Evolutionary conservation across 768 basidiomycete species (phyloP).

Genomic region (Termitomyces sp.): DNA sequence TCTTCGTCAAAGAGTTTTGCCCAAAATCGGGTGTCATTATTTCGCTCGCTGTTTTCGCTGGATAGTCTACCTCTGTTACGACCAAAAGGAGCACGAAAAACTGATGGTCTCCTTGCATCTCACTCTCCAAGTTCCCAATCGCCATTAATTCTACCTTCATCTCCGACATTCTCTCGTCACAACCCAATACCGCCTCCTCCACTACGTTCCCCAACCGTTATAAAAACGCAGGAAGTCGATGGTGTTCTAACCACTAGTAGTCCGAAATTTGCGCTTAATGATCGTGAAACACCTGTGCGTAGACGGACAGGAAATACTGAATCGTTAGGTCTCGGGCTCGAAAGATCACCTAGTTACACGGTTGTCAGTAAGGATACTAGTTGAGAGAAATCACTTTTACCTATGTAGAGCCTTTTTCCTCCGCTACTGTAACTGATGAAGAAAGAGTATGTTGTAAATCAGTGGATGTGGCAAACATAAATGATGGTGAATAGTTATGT

Average conservation of each 20-base stretch:
- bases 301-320: conserved; percentile 17
- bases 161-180: conserved; percentile 20
- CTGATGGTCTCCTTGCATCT: conserved; percentile 70
- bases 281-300: conserved; percentile 22
- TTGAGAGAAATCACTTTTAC: neutral
- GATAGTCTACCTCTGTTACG: conserved; percentile 37
- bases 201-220: conserved; percentile 33
- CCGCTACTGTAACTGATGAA: neutral
- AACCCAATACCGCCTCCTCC: conserved; percentile 19
- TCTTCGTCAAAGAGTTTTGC: conserved; percentile 20
- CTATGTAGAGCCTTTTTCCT: neutral
- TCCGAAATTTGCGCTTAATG: conserved; percentile 32
- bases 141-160: conserved; percentile 26
- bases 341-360: conserved; percentile 20
- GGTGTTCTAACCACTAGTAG: conserved; percentile 20
- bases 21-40: conserved; percentile 48
- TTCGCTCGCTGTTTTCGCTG: conserved; percentile 58
- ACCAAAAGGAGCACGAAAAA: conserved; percentile 37
- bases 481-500: neutral
- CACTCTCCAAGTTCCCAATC: conserved; percentile 40
- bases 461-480: conserved; percentile 3
- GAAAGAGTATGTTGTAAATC: neutral
- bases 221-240: conserved; percentile 28
- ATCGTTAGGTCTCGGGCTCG: conserved; percentile 23
- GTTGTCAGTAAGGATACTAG: conserved; percentile 9